Percentiles rank a stretch among this genome's conserved stretches.
Conservation (phyloP, 768 basidiomycete genomes). For the Leccinum subgranulosum region DNA sequence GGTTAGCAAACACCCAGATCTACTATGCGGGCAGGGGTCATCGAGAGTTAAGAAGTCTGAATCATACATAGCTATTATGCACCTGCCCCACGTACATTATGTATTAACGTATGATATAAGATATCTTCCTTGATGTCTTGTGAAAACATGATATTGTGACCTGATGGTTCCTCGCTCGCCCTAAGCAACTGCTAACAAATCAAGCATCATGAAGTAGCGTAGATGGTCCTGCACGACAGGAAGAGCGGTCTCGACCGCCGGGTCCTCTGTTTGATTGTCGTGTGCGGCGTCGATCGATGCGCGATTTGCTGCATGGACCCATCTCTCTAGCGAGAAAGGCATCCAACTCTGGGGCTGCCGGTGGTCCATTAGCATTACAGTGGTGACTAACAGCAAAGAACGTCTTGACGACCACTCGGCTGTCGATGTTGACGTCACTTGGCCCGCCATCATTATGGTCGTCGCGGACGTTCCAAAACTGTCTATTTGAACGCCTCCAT, state of each 20-base stretch:
- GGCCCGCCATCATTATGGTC: conserved; percentile 68
- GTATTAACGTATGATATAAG: no score
- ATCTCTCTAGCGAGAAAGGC: conserved; percentile 61
- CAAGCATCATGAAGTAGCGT: conserved; percentile 68
- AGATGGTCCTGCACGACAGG: conserved; percentile 48
- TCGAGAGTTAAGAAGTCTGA: no score
- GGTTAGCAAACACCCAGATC: no score
- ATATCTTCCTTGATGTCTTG: no score
- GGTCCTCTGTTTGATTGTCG: conserved; percentile 44
- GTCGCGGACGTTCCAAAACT: conserved; percentile 41
- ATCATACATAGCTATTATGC: no score
- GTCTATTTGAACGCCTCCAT: conserved; percentile 78
- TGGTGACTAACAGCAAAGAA: conserved; percentile 72
- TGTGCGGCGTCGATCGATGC: conserved; percentile 18
- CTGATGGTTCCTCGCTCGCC: conserved; percentile 48
- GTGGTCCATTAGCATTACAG: conserved; percentile 41
- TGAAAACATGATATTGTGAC: no score
- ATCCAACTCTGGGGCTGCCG: conserved; percentile 49
- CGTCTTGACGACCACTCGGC: conserved; percentile 57
- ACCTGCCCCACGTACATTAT: no score
- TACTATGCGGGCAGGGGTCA: no score
- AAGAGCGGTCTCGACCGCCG: conserved; percentile 45
- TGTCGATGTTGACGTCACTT: conserved; percentile 71
- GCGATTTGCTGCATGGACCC: conserved; percentile 45
- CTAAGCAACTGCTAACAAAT: conserved; percentile 53